Evolutionary conservation across 345 rosid genomes (phyloP).

Genomic region (Sonneratia caseolaris): DNA sequence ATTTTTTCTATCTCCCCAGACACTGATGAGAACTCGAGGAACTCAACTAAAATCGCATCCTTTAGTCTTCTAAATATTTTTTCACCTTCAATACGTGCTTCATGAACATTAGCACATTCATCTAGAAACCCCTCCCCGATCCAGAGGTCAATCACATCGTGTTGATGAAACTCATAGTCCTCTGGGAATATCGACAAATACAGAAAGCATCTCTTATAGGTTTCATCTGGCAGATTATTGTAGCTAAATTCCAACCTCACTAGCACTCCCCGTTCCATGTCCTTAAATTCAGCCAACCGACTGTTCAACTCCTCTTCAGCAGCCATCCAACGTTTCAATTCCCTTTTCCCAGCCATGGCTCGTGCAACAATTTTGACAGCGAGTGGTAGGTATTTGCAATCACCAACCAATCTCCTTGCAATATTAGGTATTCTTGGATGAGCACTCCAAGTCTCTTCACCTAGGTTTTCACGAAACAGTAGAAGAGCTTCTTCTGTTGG

Average conservation of each 20-base stretch:
- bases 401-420: background rate
- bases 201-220: slow-evolving; percentile 8
- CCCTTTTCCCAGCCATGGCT: slow-evolving; percentile 12
- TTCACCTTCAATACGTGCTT: background rate
- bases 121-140: slow-evolving; percentile 19
- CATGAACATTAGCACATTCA: background rate
- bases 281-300: background rate
- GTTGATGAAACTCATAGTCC: background rate
- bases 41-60: slow-evolving; percentile 16
- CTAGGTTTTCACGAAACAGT: slow-evolving; percentile 6
- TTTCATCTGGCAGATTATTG: slow-evolving; percentile 8
- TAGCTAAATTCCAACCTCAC: slow-evolving; percentile 17
- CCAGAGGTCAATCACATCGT: slow-evolving; percentile 14
- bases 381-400: slow-evolving; percentile 17
- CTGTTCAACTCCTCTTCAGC: background rate
- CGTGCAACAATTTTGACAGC: slow-evolving; percentile 13
- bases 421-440: slow-evolving; percentile 3
- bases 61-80: slow-evolving; percentile 7
- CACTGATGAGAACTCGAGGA: background rate
- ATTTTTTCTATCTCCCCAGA: slow-evolving; percentile 3
- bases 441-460: background rate
- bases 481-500: background rate
- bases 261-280: slow-evolving; percentile 10
- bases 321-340: slow-evolving; percentile 7
- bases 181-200: slow-evolving; percentile 16